Evolutionary conservation across 352 stramenopile genomes (phyloP), one percentile per base, ranked within the genome.

Genomic region (Pythium aquatile): DNA sequence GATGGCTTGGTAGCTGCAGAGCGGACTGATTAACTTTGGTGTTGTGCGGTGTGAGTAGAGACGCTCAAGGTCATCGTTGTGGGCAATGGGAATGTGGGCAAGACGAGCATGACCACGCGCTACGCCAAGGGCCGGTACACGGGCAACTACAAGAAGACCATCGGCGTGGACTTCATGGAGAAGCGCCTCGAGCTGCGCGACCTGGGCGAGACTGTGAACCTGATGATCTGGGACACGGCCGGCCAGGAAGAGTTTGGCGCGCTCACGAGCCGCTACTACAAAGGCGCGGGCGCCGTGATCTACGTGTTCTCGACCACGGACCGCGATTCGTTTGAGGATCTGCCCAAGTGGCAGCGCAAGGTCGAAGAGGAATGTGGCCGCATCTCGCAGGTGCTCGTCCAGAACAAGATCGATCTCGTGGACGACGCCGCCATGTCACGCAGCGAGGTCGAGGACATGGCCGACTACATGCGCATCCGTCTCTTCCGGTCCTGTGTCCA

Each of bases 131-230:
- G 83, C 49, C 73, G 74, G 46, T 96, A 91, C 75, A 90, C 81
- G 17, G 76, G 74, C 56, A 87, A 85, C 39, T 94, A 94, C 78
- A 91, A 91, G 65, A 93, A 91, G 53, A 96, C 85, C 20, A 90
- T 94, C 40, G 85, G 83, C 26, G 85, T 89, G 32, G 85, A 94
- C 67, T 94, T 93, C 46, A 88, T 93, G 76, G 87, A 91, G 73
- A 88, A 90, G 64, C 83, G 77, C 30, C 69, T 94, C 57, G 70
- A 85, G 68, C 55, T 92, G 52, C 73, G 75, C n/a, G 77, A 87
- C 62, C 35, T 85, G 17, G 74, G 75, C 35, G 77, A 87, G 64
- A 85, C 74, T 8, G 71, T 94, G 42, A 85, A 87, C 56, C 75
- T 90, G 52, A 85, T 90, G 85, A 88, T 94, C 62, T 94, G 85